Evolutionary conservation across 441 rosid genomes (phyloP).

Genomic region (Brassica hybrid): DNA sequence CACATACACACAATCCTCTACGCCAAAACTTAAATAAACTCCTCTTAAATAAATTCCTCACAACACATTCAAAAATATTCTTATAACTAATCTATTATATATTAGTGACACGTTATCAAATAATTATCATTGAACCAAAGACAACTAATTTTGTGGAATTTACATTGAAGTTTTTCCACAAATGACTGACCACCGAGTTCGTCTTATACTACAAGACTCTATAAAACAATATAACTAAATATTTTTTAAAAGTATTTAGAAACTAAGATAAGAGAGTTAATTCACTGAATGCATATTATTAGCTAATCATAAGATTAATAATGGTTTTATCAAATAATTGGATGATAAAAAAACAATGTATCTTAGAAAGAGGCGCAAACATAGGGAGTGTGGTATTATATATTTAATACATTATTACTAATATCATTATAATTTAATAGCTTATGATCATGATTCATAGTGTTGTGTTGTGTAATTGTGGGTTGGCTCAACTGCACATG

Average conservation of each 20-base stretch:
- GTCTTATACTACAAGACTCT: constrained; percentile 6
- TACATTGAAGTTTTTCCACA: background rate
- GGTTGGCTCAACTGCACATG: constrained; percentile 52
- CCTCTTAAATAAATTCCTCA: constrained; percentile 15
- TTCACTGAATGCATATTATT: constrained; percentile 42
- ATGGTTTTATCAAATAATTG: constrained; percentile 41
- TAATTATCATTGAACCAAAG: constrained; percentile 30
- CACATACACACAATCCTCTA: constrained; percentile 34
- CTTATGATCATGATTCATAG: constrained; percentile 41
- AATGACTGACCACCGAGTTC: constrained; percentile 21
- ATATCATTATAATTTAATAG: constrained; percentile 4
- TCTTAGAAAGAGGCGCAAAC: constrained; percentile 45
- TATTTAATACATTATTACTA: background rate
- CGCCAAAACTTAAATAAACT: constrained; percentile 27
- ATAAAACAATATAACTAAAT: constrained; percentile 11
- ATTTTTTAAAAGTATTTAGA: background rate
- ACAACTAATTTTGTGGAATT: constrained; percentile 25
- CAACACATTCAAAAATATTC: constrained; percentile 36
- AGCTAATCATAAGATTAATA: constrained; percentile 42
- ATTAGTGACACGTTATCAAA: constrained; percentile 32
- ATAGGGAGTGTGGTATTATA: constrained; percentile 22
- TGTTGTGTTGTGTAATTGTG: constrained; percentile 44
- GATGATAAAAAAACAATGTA: constrained; percentile 17
- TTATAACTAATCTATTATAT: constrained; percentile 20
- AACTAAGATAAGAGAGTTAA: constrained; percentile 27